phyloP scores from a whole-genome alignment of 2,329 filamentous ascomycete genomes.

The Scytalidium sp. region DNA sequence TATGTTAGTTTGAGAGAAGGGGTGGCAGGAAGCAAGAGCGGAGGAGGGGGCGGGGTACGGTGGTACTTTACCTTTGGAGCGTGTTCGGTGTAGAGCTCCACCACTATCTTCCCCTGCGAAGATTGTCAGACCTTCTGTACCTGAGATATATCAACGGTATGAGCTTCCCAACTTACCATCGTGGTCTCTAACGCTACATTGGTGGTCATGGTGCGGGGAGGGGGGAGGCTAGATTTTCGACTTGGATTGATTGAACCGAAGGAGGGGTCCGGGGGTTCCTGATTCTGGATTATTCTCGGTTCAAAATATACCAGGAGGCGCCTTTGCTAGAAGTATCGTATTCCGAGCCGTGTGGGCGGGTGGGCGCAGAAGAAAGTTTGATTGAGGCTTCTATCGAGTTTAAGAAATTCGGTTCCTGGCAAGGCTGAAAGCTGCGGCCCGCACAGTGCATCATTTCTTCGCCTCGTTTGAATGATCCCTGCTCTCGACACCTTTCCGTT shows the following conservation, averaged over 20 bases:
- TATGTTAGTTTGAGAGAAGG: conserved; percentile 3
- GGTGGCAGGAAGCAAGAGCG: conserved; percentile 1
- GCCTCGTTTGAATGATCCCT: conserved; percentile 2
- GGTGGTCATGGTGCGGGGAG: conserved; percentile 59
- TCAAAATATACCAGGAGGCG: too few relatives aligned
- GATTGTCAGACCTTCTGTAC: conserved; percentile 6
- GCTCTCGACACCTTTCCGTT: not conserved
- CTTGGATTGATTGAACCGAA: conserved; percentile 7
- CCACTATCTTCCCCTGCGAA: conserved; percentile 69
- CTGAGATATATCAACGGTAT: too few relatives aligned
- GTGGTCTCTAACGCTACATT: conserved; percentile 80
- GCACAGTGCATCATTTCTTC: conserved; percentile 3
- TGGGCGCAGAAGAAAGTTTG: not conserved
- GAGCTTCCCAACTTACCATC: conserved; percentile 74
- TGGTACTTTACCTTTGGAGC: conserved; percentile 68
- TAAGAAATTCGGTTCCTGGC: conserved; percentile 8
- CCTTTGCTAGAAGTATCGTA: not conserved
- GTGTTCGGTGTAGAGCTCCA: conserved; percentile 89
- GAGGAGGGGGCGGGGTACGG: conserved; percentile 5
- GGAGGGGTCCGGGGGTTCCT: not conserved
- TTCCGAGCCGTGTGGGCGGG: not conserved
- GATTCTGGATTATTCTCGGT: not conserved
- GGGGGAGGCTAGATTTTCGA: too few relatives aligned
- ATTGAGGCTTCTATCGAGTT: conserved; percentile 8
- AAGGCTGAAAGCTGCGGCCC: conserved; percentile 15